Percentiles rank a stretch among this genome's conserved stretches.
Conservation (phyloP, 805 yeast species). For the Wickerhamomyces strasburgensis region DNA sequence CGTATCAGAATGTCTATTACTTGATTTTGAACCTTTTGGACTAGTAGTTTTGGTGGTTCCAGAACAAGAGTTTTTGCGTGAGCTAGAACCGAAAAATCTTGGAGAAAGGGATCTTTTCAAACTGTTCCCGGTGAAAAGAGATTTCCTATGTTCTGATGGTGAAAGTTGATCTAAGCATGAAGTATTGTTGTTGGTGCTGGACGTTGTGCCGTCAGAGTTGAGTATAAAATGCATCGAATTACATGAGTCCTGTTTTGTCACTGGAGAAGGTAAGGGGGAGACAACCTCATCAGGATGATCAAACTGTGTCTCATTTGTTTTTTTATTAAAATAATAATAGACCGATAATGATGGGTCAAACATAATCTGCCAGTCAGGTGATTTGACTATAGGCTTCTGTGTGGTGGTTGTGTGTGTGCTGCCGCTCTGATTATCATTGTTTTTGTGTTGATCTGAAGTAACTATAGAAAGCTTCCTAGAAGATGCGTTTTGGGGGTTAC, state of each 20-base stretch:
- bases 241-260: not conserved
- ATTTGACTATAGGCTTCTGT: conserved; percentile 13
- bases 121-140: conserved; percentile 6
- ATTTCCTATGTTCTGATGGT: not conserved
- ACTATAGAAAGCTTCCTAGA: too few relatives aligned
- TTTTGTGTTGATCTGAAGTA: too few relatives aligned
- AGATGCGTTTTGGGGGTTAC: too few relatives aligned
- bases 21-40: not conserved
- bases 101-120: conserved; percentile 23
- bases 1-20: not conserved
- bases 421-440: not conserved
- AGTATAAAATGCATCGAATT: not conserved
- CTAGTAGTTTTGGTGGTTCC: not conserved
- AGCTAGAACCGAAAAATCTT: conserved; percentile 7
- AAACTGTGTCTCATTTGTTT: conserved; percentile 29
- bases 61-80: not conserved
- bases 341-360: conserved; percentile 28
- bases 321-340: conserved; percentile 29
- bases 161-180: not conserved
- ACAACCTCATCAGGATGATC: conserved; percentile 37
- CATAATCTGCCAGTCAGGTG: conserved; percentile 21
- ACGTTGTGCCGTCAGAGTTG: not conserved
- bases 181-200: not conserved
- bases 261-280: conserved; percentile 17
- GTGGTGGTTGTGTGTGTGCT: not conserved